Conservation (phyloP, 495 filamentous ascomycete genomes). For the Pseudomonodictys pantanalensis region DNA sequence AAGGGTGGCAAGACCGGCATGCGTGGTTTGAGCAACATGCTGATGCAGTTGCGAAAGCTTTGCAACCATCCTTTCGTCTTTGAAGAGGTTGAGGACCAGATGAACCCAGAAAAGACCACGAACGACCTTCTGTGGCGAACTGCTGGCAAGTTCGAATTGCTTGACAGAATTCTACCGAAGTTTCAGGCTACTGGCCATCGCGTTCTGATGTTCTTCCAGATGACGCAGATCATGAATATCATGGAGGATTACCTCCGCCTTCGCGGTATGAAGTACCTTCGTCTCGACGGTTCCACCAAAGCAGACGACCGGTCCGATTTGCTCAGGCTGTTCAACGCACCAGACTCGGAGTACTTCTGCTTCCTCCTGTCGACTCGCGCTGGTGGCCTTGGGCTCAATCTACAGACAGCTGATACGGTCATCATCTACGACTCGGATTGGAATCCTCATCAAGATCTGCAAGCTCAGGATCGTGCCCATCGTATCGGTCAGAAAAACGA, state of each 20-base stretch:
- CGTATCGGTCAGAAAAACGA: slow-evolving; percentile 99
- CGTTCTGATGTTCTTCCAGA: slow-evolving; percentile 99
- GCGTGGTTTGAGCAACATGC: slow-evolving; percentile 97
- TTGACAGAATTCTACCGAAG: slow-evolving; percentile 90
- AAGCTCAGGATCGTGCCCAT: slow-evolving; percentile 98
- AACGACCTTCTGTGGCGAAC: slow-evolving; percentile 96
- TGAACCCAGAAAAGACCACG: slow-evolving; percentile 82
- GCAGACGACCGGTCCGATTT: slow-evolving; percentile 94
- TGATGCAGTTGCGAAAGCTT: slow-evolving; percentile 98
- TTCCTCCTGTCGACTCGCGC: slow-evolving; percentile 98
- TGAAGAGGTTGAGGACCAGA: slow-evolving; percentile 93
- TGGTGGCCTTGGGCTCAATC: slow-evolving; percentile 92
- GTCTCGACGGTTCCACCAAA: slow-evolving; percentile 94
- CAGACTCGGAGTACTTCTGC: slow-evolving; percentile 88
- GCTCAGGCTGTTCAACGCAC: slow-evolving; percentile 82
- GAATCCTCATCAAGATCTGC: slow-evolving; percentile 99
- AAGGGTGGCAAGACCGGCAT: slow-evolving; percentile 95
- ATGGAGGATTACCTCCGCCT: slow-evolving; percentile 97
- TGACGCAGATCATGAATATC: slow-evolving; percentile 99
- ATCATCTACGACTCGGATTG: slow-evolving; percentile 99
- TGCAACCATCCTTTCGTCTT: slow-evolving; percentile 99
- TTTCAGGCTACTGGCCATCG: slow-evolving; percentile 86
- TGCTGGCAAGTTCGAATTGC: slow-evolving; percentile 92
- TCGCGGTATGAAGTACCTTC: slow-evolving; percentile 76
- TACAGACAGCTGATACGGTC: slow-evolving; percentile 97